Base-by-base conservation (phyloP, 2,329 filamentous ascomycete species). In the Trichothecium sympodiale region DNA sequence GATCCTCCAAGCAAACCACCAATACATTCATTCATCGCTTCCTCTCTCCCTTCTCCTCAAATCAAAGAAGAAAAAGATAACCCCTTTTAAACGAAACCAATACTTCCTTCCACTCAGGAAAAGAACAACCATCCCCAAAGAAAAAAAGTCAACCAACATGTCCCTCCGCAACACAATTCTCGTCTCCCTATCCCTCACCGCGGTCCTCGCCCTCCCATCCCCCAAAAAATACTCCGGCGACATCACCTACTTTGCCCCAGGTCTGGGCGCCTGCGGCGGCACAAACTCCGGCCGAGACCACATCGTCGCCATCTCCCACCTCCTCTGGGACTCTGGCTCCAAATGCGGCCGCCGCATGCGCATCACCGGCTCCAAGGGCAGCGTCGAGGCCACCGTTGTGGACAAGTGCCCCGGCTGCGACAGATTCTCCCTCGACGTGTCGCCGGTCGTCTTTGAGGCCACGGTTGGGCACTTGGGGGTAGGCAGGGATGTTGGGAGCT, bases 221-320 rank as follows among this genome's bases (percentile, higher is more conserved):
- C 10, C 20, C 20, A 25, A 25, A 10, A 25, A 25, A 10, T 5
- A 87, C 52, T 66, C 73, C 17, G 31, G 36, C 14, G 18, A 29
- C 14, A 16, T 40, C 13, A 51, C 59, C 14, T 88, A 77, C 59
- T 88, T 82, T 53, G 59, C 62, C 14, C 72, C 80, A 0, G 63
- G 56, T 4, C 64, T 84, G 4, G 83, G 83, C 10, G 77, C 82
- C 1, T 89, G 84, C 51, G 83, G 83, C 5, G 55, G 69, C 23
- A 64, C 57, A 2, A 74, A 71, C 36, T 55, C 51, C 2, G 60
- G 65, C 7, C 56, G 53, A 7, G 78, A 86, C 38, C 50, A 67
- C 38, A 71, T 88, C 29, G 78, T 73, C 26, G 73, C 83, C 1
- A 66, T 89, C 1, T 80, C 78, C 2, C 71, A 79, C 46, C 49